Base-by-base conservation (phyloP, 768 basidiomycete species). In the Amanita molliuscula region DNA sequence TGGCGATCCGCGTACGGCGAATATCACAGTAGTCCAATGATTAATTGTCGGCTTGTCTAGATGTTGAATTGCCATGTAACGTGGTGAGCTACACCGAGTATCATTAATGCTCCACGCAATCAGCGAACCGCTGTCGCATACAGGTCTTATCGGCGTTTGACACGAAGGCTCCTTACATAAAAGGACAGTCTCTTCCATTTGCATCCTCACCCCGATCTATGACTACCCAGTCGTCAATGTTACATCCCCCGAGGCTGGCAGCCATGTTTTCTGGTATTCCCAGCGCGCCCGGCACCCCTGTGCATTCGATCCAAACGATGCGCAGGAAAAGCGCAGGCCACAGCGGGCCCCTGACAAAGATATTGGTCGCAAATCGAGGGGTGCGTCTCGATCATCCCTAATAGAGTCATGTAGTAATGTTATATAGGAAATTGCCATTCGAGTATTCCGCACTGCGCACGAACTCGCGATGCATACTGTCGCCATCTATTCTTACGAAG, bases 381-480 rank as follows among this genome's bases (percentile, higher is more conserved):
- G 92, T 90, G 72, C 48, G 87, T 59, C 25, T 38, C 47, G 15
- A 53, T 11, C 40, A 6, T 33, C 26, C 31, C 9, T 9, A 18
- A 44, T 52, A 26, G 28, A 15, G 52, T 10, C 38, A 52, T 54
- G 49, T 47, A 51, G 48, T 44, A 16, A 18, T 53, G 47, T 51
- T 53, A 51, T 54, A 33, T 62, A 92, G 90, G 93, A 99, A 86
- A 99, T 99, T 66, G 96, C 96, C 25, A 92, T 99, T 59, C 88
- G 96, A 62, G 93, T 99, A 36, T 98, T 99, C 77, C 77, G 94
- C 61, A 97, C 94, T 0, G 89, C 96, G 44, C 96, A 99, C 72
- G 96, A 99, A 63, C 77, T 99, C 53, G 96, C 94, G 8, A 96
- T 98, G 94, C 91, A 94, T 66, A 96, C 94, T 43, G 96, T 98